These are phyloP conservation scores for Daldinia loculata DNA, from an alignment of 495 filamentous ascomycete genomes.

Conservation along the genomic window DNA sequence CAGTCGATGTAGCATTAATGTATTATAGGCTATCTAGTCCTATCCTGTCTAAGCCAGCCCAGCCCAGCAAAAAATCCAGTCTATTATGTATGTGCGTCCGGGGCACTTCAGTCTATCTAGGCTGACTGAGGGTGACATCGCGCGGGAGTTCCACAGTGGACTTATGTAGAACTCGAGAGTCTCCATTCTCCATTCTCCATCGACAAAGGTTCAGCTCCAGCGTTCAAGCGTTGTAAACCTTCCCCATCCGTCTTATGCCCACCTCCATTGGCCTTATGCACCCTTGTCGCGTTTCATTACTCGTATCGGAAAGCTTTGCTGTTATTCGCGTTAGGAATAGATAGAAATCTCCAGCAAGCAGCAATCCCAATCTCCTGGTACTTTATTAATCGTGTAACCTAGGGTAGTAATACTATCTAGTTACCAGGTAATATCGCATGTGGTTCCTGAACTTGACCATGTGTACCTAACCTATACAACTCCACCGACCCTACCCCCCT, in stretches of 20 bases:
- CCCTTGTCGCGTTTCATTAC: constrained; percentile 19
- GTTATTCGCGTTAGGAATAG: constrained; percentile 2
- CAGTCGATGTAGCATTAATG: background rate
- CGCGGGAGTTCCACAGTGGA: background rate
- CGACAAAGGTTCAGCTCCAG: background rate
- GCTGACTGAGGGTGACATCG: constrained; percentile 4
- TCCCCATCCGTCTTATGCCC: background rate
- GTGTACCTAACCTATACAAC: background rate
- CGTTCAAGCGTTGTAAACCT: background rate
- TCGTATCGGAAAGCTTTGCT: constrained; percentile 20
- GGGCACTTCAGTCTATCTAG: too few species aligned
- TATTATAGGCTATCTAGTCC: background rate
- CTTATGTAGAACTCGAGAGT: background rate
- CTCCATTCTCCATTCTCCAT: background rate
- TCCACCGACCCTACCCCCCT: background rate
- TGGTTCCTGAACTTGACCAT: background rate
- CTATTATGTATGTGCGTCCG: background rate
- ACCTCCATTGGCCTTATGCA: background rate
- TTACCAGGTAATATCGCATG: too few species aligned
- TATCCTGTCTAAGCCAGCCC: too few species aligned
- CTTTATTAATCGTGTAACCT: background rate
- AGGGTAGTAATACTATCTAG: too few species aligned
- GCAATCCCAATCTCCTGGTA: too few species aligned
- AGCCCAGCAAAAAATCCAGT: background rate
- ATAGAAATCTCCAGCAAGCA: background rate